Percentiles rank a stretch among this genome's conserved stretches.
Evolutionary conservation across 352 stramenopile species (phyloP).

Genomic region (Peronospora farinosa): DNA sequence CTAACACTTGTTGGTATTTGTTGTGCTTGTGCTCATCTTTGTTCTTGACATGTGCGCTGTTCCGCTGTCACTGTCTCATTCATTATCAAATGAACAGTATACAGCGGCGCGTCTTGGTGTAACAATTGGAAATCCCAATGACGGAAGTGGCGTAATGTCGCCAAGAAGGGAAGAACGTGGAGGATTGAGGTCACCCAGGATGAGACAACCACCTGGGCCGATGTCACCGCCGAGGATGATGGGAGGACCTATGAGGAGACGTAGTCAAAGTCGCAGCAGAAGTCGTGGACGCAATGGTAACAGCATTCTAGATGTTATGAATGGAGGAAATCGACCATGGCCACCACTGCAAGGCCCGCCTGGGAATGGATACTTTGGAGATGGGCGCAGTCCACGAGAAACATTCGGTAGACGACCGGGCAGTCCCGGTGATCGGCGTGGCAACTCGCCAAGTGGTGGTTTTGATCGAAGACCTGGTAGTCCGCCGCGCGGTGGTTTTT

Average conservation of each 20-base stretch:
- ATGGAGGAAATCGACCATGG: conserved; percentile 14
- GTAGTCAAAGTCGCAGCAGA: conserved; percentile 31
- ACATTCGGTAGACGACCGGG: conserved; percentile 13
- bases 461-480: conserved; percentile 19
- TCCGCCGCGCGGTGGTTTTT: conserved; percentile 14
- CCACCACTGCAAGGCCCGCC: conserved; percentile 16
- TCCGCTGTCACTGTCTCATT: conserved; percentile 20
- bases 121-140: conserved; percentile 24
- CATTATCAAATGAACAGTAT: conserved; percentile 28
- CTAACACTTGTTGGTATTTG: conserved; percentile 33
- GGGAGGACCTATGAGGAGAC: conserved; percentile 7
- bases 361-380: conserved; percentile 27
- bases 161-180: conserved; percentile 16
- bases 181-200: conserved; percentile 3
- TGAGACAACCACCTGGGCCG: background rate
- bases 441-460: conserved; percentile 6
- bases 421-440: conserved; percentile 8
- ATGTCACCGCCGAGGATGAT: conserved; percentile 6
- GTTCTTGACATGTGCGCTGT: conserved; percentile 7
- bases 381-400: conserved; percentile 12
- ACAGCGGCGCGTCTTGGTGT: conserved; percentile 16
- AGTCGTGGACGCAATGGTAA: conserved; percentile 33
- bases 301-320: conserved; percentile 24
- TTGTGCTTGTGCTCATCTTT: conserved; percentile 20
- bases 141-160: conserved; percentile 29